Conservation (phyloP, 108 stramenopile genomes). For the Epithemia pelagica region DNA sequence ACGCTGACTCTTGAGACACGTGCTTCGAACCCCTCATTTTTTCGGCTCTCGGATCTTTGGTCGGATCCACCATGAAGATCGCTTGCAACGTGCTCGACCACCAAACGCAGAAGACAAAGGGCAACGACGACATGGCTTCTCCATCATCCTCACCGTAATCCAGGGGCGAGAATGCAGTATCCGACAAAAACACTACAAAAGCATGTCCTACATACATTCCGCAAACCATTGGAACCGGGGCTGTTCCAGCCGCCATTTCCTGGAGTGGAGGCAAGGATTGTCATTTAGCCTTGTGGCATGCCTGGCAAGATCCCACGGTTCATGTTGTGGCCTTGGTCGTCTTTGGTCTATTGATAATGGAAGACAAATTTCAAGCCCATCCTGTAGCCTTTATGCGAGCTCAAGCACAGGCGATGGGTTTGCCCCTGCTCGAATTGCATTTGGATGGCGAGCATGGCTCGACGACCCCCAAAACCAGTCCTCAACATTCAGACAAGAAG, state of each 20-base stretch:
- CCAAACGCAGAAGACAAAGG: no score
- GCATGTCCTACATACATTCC: no score
- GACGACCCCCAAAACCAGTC: neutral
- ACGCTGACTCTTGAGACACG: no score
- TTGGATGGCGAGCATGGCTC: neutral
- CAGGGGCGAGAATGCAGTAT: no score
- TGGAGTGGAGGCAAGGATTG: constrained; percentile 50
- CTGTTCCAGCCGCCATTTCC: constrained; percentile 19
- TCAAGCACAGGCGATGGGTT: constrained; percentile 28
- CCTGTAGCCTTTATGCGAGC: constrained; percentile 28
- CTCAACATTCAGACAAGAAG: no score
- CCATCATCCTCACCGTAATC: no score
- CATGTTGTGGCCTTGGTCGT: constrained; percentile 24
- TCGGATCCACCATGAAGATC: no score
- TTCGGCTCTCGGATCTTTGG: no score
- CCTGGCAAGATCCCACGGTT: constrained; percentile 18
- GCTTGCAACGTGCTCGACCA: no score
- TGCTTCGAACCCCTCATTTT: no score
- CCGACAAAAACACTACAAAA: no score
- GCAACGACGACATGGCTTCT: no score
- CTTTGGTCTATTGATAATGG: constrained; percentile 2
- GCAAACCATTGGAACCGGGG: neutral
- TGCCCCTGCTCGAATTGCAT: constrained; percentile 15
- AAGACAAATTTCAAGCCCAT: constrained; percentile 28
- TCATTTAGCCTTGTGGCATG: constrained; percentile 27